Evolutionary conservation across 164 flowering plant species (phyloP).

Genomic region (Vitis vinifera): DNA sequence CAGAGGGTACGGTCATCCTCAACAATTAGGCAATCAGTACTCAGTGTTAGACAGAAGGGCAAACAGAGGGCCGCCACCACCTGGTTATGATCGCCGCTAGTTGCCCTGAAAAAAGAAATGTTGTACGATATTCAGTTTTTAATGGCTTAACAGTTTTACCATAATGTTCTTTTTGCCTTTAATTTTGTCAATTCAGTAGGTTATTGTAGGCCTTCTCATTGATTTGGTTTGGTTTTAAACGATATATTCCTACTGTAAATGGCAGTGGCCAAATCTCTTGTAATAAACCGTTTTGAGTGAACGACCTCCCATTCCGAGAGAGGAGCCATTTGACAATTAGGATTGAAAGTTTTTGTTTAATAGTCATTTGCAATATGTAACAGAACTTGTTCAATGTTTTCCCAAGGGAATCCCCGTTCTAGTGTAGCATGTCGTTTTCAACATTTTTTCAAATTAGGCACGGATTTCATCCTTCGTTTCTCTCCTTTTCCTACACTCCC

Average conservation of each 20-base stretch:
- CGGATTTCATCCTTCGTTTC: too few relatives aligned
- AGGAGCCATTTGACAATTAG: too few relatives aligned
- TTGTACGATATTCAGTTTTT: slow-evolving; percentile 21
- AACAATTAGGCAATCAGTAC: slow-evolving; percentile 35
- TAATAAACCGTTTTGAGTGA: too few relatives aligned
- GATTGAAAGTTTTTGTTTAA: background rate
- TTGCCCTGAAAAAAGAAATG: background rate
- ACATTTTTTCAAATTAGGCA: too few relatives aligned
- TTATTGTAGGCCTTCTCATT: background rate
- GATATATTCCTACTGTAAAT: too few relatives aligned
- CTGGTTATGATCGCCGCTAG: slow-evolving; percentile 25
- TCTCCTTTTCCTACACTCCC: too few relatives aligned
- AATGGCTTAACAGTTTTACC: background rate
- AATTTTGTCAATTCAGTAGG: background rate
- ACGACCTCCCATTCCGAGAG: too few relatives aligned
- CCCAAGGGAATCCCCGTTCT: too few relatives aligned
- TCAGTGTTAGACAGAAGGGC: slow-evolving; percentile 36
- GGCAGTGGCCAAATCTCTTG: too few relatives aligned
- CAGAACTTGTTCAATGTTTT: too few relatives aligned
- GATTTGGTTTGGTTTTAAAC: too few relatives aligned
- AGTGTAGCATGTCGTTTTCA: too few relatives aligned
- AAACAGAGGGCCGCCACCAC: slow-evolving; percentile 36
- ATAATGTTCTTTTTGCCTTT: background rate
- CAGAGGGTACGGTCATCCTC: slow-evolving; percentile 33
- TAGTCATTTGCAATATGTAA: background rate